These are phyloP conservation scores for Candida sonorensis DNA, from an alignment of 805 yeast genomes.

Conservation along the genomic window DNA sequence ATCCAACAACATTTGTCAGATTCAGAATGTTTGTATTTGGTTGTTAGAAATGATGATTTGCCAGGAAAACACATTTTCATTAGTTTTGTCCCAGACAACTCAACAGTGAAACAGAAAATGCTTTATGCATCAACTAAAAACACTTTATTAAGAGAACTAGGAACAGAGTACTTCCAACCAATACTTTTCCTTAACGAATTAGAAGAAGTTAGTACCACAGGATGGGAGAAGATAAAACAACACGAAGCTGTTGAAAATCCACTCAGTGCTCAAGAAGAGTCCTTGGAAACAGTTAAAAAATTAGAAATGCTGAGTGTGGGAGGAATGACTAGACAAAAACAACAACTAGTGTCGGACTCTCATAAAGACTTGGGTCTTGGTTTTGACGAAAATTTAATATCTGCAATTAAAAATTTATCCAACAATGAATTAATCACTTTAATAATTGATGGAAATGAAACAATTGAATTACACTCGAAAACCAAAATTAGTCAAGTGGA, in stretches of 20 bases:
- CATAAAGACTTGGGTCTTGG: slow-evolving; percentile 10
- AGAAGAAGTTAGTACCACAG: slow-evolving; percentile 44
- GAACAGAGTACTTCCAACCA: slow-evolving; percentile 45
- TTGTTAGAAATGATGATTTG: slow-evolving; percentile 32
- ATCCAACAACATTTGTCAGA: slow-evolving; percentile 28
- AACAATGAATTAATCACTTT: slow-evolving; percentile 37
- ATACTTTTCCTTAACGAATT: slow-evolving; percentile 49
- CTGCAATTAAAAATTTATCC: slow-evolving; percentile 7
- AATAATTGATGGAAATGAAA: slow-evolving; percentile 47
- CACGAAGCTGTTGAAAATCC: slow-evolving; percentile 37
- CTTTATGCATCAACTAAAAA: slow-evolving; percentile 87
- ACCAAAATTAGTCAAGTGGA: slow-evolving; percentile 2
- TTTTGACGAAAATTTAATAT: slow-evolving; percentile 4
- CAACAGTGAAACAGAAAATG: slow-evolving; percentile 83
- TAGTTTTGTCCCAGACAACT: slow-evolving; percentile 80
- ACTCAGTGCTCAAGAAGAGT: slow-evolving; percentile 53
- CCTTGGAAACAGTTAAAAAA: slow-evolving; percentile 38
- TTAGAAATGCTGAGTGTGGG: slow-evolving; percentile 31
- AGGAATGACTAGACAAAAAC: slow-evolving; percentile 21
- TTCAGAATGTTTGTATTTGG: slow-evolving; percentile 42
- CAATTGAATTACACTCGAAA: slow-evolving; percentile 30
- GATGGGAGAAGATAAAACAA: slow-evolving; percentile 36
- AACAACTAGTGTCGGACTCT: slow-evolving; percentile 16
- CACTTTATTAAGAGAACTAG: slow-evolving; percentile 68
- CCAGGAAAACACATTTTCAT: slow-evolving; percentile 46